Percentiles rank a stretch among this genome's conserved stretches.
phyloP scores from a whole-genome alignment of 1,284 basidiomycete genomes.

The Ustilago bromivora region DNA sequence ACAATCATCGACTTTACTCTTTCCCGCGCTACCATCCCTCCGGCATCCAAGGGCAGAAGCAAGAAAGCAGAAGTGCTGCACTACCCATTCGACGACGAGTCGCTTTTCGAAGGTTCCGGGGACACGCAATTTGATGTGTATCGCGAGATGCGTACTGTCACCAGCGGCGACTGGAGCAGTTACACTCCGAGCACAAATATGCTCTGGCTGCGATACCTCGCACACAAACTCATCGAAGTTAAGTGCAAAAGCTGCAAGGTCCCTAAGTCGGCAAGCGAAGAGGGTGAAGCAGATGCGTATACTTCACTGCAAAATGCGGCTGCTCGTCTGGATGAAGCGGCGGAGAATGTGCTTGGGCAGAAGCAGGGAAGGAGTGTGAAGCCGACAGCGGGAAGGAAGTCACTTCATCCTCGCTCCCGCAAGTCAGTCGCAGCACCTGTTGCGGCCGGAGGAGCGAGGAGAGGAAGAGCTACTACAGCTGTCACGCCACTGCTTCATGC shows the following conservation, averaged over 20 bases:
- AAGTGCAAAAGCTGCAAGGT: conserved; percentile 24
- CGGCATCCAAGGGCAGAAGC: conserved; percentile 10
- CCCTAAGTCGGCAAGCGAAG: conserved; percentile 9
- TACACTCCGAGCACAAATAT: conserved; percentile 87
- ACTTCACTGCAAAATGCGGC: conserved; percentile 8
- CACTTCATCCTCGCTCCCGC: conserved; percentile 18
- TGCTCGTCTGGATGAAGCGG: conserved; percentile 14
- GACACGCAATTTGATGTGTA: conserved; percentile 96
- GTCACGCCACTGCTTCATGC: conserved; percentile 10
- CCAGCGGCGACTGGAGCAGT: conserved; percentile 76
- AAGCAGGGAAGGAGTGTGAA: neutral
- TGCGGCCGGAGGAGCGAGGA: conserved; percentile 8
- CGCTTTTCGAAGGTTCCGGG: conserved; percentile 75
- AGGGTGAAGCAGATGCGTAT: conserved; percentile 20
- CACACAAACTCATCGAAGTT: conserved; percentile 75
- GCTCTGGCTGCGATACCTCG: conserved; percentile 87
- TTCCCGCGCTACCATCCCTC: conserved; percentile 73
- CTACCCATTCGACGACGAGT: conserved; percentile 68
- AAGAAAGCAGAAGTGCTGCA: conserved; percentile 39
- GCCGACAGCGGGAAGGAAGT: conserved; percentile 14
- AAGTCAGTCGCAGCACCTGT: conserved; percentile 13
- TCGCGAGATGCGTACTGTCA: conserved; percentile 81
- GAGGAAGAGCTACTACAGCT: conserved; percentile 17
- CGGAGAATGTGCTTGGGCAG: conserved; percentile 7
- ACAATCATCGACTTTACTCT: conserved; percentile 95